Evolutionary conservation across 2,329 filamentous ascomycete genomes (phyloP).

Genomic region (Beauveria scarabaeidicola): DNA sequence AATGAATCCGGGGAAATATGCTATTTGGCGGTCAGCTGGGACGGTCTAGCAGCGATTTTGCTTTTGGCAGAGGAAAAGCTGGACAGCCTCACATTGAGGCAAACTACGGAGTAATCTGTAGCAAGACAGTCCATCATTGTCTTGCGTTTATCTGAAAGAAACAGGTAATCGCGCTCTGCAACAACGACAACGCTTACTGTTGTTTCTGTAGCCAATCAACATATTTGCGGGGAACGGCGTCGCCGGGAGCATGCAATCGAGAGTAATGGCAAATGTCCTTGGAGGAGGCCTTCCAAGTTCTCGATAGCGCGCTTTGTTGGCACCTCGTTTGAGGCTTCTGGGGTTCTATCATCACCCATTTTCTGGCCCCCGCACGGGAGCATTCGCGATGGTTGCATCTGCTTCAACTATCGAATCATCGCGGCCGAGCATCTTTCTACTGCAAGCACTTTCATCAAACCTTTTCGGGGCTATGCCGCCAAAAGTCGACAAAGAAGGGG

Average conservation of each 20-base stretch:
- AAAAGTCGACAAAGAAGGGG: not conserved
- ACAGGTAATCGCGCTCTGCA: no score
- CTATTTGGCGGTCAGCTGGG: not conserved
- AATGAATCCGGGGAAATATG: not conserved
- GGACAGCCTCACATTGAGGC: not conserved
- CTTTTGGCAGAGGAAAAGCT: not conserved
- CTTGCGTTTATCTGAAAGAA: no score
- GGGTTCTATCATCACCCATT: not conserved
- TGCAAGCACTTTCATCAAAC: not conserved
- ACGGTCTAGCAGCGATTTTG: not conserved
- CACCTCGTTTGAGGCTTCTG: not conserved
- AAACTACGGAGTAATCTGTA: not conserved
- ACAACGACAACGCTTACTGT: not conserved
- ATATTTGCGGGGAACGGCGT: conserved; percentile 1
- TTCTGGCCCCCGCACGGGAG: not conserved
- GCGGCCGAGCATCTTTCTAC: not conserved
- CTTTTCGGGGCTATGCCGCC: not conserved
- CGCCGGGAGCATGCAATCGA: not conserved
- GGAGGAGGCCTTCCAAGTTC: not conserved
- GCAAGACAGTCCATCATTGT: no score
- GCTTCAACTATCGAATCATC: not conserved
- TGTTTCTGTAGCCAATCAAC: not conserved
- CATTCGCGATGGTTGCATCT: not conserved
- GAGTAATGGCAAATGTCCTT: not conserved
- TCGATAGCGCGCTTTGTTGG: not conserved